Conservation (phyloP, 345 rosid species). For the Rhodamnia argentea region DNA sequence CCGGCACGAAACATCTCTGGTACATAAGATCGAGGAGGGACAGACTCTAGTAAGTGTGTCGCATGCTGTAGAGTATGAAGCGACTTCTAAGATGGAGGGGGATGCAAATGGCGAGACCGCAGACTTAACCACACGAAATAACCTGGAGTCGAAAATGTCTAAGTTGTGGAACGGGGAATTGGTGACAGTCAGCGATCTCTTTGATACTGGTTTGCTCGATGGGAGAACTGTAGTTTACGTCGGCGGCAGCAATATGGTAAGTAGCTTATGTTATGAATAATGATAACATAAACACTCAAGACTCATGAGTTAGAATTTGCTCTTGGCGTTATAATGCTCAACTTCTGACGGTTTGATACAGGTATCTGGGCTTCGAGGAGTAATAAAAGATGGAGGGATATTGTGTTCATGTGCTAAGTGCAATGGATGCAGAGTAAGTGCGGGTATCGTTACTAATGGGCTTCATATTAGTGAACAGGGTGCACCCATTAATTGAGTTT, state of each 20-base stretch:
- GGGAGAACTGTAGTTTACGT: slow-evolving; percentile 78
- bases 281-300: not conserved
- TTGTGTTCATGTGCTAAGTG: slow-evolving; percentile 79
- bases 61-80: slow-evolving; percentile 17
- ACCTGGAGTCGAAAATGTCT: slow-evolving; percentile 45
- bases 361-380: slow-evolving; percentile 86
- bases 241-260: slow-evolving; percentile 73
- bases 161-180: slow-evolving; percentile 47
- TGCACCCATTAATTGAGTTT: slow-evolving; percentile 2
- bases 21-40: not conserved
- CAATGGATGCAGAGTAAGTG: slow-evolving; percentile 71
- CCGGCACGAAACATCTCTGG: not conserved
- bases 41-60: slow-evolving; percentile 13
- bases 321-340: slow-evolving; percentile 1
- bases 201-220: slow-evolving; percentile 87
- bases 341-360: slow-evolving; percentile 26
- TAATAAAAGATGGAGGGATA: slow-evolving; percentile 80
- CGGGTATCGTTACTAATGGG: not conserved
- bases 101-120: slow-evolving; percentile 48
- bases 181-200: slow-evolving; percentile 76
- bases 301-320: not conserved
- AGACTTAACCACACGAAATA: slow-evolving; percentile 28
- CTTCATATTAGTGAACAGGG: not conserved
- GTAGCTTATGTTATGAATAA: not conserved
- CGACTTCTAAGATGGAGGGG: slow-evolving; percentile 20